Evolutionary conservation across 305 asterid genomes (phyloP).

Genomic region (Solanum chacoense): DNA sequence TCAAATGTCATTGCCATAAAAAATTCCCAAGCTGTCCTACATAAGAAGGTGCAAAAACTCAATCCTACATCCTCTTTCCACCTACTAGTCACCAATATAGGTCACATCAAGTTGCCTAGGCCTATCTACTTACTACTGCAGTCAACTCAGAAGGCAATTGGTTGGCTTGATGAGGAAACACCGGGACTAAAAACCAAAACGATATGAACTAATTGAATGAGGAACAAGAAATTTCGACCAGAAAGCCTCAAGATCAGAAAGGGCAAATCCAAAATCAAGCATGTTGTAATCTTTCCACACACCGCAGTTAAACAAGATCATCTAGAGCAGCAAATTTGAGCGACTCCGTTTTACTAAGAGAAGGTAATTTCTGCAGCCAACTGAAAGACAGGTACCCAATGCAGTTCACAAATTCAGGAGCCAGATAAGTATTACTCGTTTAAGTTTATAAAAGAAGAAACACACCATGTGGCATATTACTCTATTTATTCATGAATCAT

Average conservation of each 20-base stretch:
- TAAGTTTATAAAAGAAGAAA: neutral
- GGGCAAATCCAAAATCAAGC: neutral
- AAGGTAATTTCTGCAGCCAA: neutral
- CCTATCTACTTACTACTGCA: neutral
- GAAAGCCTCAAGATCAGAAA: neutral
- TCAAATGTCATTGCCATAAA: neutral
- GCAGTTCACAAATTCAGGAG: neutral
- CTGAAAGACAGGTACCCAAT: neutral
- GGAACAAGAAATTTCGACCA: neutral
- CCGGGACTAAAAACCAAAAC: neutral
- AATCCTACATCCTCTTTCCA: neutral
- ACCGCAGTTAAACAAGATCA: neutral
- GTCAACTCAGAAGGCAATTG: neutral
- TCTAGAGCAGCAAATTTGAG: neutral
- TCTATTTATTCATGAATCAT: neutral
- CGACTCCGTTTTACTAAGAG: neutral
- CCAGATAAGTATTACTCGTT: neutral
- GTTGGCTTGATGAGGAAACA: neutral
- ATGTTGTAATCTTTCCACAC: neutral
- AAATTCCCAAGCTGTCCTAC: neutral
- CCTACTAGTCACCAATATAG: neutral
- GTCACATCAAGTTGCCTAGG: neutral
- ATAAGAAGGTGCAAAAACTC: neutral
- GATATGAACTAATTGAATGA: neutral
- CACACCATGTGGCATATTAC: neutral